These are phyloP conservation scores for Fusarium sp. DNA, from an alignment of 2,329 filamentous ascomycete species.

Conservation along the genomic window DNA sequence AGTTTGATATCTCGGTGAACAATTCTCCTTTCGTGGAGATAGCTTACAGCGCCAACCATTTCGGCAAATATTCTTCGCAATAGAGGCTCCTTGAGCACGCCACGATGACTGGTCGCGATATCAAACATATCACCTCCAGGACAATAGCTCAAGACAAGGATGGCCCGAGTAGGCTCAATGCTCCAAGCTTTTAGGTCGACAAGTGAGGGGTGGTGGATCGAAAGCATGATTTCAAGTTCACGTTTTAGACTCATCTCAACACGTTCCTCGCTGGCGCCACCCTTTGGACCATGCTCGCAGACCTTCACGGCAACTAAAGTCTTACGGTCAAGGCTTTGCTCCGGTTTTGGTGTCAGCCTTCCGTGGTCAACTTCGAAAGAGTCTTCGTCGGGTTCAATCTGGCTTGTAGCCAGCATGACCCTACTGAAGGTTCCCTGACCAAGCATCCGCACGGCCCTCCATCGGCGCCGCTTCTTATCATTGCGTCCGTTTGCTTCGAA, in stretches of 20 bases:
- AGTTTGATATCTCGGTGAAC: conserved; percentile 98
- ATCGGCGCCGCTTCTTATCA: conserved; percentile 77
- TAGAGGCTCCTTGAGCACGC: conserved; percentile 73
- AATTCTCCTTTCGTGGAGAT: conserved; percentile 86
- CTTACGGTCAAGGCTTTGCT: conserved; percentile 65
- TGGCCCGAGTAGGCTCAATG: conserved; percentile 81
- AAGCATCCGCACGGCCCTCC: conserved; percentile 81
- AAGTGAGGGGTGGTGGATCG: conserved; percentile 87
- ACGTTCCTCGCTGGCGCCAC: conserved; percentile 90
- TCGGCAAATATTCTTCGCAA: conserved; percentile 91
- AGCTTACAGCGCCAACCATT: conserved; percentile 83
- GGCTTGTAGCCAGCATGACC: conserved; percentile 89
- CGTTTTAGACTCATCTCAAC: conserved; percentile 94
- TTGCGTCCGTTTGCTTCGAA: conserved; percentile 76
- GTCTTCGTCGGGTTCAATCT: conserved; percentile 65
- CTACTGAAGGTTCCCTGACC: conserved; percentile 96
- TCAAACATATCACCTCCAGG: conserved; percentile 96
- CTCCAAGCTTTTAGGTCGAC: conserved; percentile 93
- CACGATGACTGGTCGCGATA: conserved; percentile 78
- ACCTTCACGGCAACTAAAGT: conserved; percentile 94
- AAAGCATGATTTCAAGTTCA: conserved; percentile 93
- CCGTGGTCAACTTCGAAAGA: conserved; percentile 51
- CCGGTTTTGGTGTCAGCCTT: conserved; percentile 43
- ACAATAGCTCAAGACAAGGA: conserved; percentile 91
- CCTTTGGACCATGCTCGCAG: conserved; percentile 92